A percentile compares a stretch with the other conserved stretches of the same genome.
Evolutionary conservation across 2,329 filamentous ascomycete species (phyloP).

Genomic region (Alternaria alternata): DNA sequence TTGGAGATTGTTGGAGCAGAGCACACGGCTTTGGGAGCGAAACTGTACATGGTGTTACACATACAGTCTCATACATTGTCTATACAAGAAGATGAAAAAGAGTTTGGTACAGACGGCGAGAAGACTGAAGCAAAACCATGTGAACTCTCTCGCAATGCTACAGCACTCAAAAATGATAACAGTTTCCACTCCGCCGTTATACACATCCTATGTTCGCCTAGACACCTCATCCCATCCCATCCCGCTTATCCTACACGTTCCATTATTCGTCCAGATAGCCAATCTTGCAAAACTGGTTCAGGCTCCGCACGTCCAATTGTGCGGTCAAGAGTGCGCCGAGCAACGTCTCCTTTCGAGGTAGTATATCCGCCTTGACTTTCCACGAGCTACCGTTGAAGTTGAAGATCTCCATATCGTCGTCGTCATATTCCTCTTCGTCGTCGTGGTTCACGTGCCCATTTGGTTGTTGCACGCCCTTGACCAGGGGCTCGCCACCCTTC

Average conservation of each 20-base stretch:
- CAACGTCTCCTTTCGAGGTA: slow-evolving; percentile 56
- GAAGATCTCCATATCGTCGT: slow-evolving; percentile 42
- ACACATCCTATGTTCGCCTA: slow-evolving; percentile 6
- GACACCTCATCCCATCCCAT: neutral
- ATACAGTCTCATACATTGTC: slow-evolving; percentile 1
- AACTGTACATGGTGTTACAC: neutral
- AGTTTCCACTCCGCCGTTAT: slow-evolving; percentile 5
- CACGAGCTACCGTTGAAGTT: slow-evolving; percentile 42
- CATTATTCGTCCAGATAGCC: slow-evolving; percentile 46
- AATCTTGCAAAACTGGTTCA: slow-evolving; percentile 53
- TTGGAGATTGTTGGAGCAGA: neutral
- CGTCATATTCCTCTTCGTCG: slow-evolving; percentile 29
- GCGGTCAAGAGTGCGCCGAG: slow-evolving; percentile 57
- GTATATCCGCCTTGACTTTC: slow-evolving; percentile 52
- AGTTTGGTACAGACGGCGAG: slow-evolving; percentile 2
- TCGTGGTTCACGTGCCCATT: slow-evolving; percentile 38
- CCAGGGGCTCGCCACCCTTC: slow-evolving; percentile 45
- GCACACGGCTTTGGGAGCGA: neutral
- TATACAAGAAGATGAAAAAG: slow-evolving; percentile 2
- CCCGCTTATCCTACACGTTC: neutral
- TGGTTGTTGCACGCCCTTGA: slow-evolving; percentile 36
- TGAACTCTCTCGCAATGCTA: slow-evolving; percentile 6
- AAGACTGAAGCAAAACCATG: neutral
- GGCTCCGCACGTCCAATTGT: slow-evolving; percentile 53
- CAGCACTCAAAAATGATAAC: neutral